Evolutionary conservation across 768 basidiomycete genomes (phyloP), one percentile per base, ranked within the genome.

Genomic region (Gymnopilus dilepis): DNA sequence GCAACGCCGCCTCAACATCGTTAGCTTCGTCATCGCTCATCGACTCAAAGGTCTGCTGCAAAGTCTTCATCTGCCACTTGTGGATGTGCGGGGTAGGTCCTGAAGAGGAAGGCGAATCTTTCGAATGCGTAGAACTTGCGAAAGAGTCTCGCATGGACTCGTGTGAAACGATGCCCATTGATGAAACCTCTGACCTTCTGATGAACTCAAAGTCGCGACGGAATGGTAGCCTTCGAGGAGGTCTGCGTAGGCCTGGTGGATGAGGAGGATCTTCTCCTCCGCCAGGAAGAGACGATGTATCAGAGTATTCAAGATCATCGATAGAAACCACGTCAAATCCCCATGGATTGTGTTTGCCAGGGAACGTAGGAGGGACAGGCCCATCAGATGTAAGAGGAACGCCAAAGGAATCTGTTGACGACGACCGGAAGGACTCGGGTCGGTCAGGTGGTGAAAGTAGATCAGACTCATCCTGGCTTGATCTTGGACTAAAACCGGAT

Each of bases 151-250:
- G 68, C 56, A 87, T 73, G 2, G 88, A 90, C 38, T 84, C 84
- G 38, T 84, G 84, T 9, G 86, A 86, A 30, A 82, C 80, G 45
- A 91, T 84, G 4, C 89, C 90, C 85, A 93, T 86, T 31, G 93
- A 95, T 1, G 91, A 93, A 24, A 91, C 90, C 43, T 86, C 83
- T 6, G 89, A 87, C n/a, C 86, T 78, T 6, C 87, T 81, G 28
- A 92, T 84, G 65, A 94, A 92, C 72, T 93, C 90, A 61, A 94
- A 92, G 61, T 94, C 91, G 22, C 90, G 85, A 5, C 92, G 85
- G 45, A 86, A 79, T 0, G 93, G 93, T 22, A 94, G 76, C 64
- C 86, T 85, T 24, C 86, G 82, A 6, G 79, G 77, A 0, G 75
- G 75, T 63, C 82, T 84, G 50, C 84, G 80, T 33, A 89, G 72